Evolutionary conservation across 805 yeast genomes (phyloP).

Genomic region (Candida parachauliodes): DNA sequence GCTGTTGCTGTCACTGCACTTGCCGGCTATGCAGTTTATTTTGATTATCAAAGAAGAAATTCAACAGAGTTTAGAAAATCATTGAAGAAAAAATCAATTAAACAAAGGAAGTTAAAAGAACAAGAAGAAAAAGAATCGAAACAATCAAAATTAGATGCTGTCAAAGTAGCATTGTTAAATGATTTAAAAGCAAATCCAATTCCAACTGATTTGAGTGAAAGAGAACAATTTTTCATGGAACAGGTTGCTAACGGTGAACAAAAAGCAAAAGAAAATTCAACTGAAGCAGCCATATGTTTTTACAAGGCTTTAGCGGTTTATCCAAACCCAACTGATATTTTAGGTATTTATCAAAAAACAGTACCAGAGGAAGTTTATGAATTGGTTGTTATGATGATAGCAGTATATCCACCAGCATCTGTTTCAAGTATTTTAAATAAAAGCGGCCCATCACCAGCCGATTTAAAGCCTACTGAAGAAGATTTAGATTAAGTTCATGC

Average conservation of each 20-base stretch:
- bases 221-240: constrained; percentile 75
- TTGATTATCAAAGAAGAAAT: constrained; percentile 88
- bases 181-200: constrained; percentile 72
- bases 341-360: constrained; percentile 85
- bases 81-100: constrained; percentile 60
- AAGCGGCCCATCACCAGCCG: constrained; percentile 29
- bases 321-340: constrained; percentile 91
- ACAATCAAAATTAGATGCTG: constrained; percentile 54
- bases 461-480: constrained; percentile 25
- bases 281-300: constrained; percentile 83
- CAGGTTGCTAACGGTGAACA: constrained; percentile 87
- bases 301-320: constrained; percentile 91
- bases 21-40: constrained; percentile 78
- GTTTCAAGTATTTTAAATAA: constrained; percentile 56
- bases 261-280: constrained; percentile 60
- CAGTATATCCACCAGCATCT: constrained; percentile 82
- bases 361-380: constrained; percentile 82
- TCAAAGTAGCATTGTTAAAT: constrained; percentile 57
- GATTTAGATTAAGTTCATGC: constrained; percentile 26
- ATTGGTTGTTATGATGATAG: constrained; percentile 81
- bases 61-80: constrained; percentile 76
- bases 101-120: constrained; percentile 45
- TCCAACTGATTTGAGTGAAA: constrained; percentile 63
- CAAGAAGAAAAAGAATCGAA: constrained; percentile 33
- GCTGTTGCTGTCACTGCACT: constrained; percentile 51